phyloP scores from a whole-genome alignment of 129 eudicot species.

The Pittosporum tobira region DNA sequence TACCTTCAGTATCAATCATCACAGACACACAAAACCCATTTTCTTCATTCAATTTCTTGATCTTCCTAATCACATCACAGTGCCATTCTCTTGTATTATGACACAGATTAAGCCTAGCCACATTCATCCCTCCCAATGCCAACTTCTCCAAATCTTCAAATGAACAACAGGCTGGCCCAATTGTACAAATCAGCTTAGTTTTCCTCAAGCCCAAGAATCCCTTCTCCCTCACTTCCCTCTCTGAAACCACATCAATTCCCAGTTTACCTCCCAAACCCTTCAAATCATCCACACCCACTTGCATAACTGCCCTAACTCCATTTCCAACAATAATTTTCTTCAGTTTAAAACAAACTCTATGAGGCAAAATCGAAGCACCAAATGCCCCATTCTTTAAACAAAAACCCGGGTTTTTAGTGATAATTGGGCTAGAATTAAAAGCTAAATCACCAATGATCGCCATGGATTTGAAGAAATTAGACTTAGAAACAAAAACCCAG shows the following conservation, averaged over 20 bases:
- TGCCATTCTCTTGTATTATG: constrained; percentile 70
- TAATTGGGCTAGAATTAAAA: constrained; percentile 8
- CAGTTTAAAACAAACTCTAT: constrained; percentile 9
- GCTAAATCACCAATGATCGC: constrained; percentile 24
- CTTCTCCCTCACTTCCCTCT: constrained; percentile 48
- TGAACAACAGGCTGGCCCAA: constrained; percentile 63
- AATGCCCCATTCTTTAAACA: constrained; percentile 17
- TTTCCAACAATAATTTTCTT: background rate
- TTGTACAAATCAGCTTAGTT: constrained; percentile 67
- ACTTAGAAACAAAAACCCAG: no score
- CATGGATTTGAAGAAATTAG: constrained; percentile 11
- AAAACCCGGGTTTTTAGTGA: constrained; percentile 5
- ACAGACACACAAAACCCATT: constrained; percentile 59
- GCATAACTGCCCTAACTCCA: constrained; percentile 27
- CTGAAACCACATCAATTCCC: constrained; percentile 47
- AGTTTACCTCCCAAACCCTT: constrained; percentile 10
- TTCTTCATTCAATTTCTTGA: constrained; percentile 58
- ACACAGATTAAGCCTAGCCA: constrained; percentile 75
- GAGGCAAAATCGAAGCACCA: constrained; percentile 18
- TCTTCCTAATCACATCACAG: constrained; percentile 46
- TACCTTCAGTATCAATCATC: constrained; percentile 79
- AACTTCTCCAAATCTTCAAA: constrained; percentile 48
- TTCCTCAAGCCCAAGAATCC: constrained; percentile 69
- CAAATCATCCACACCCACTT: constrained; percentile 19
- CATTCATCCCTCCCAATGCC: constrained; percentile 74